A percentile compares a stretch with the other conserved stretches of the same genome.
Evolutionary conservation across 768 basidiomycete species (phyloP).

Genomic region (Calocybe cyanea): DNA sequence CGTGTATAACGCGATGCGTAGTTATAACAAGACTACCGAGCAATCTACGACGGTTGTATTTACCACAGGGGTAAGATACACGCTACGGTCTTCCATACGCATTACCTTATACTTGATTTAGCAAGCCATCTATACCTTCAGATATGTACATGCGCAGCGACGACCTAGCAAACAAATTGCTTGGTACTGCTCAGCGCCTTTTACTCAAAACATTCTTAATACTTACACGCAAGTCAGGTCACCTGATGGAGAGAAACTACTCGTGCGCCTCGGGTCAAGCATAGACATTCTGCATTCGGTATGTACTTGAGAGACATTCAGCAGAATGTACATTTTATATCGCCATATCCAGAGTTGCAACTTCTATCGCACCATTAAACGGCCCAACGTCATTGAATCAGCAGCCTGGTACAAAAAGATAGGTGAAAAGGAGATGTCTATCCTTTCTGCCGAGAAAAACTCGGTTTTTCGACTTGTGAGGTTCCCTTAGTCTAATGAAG

Average conservation of each 20-base stretch:
- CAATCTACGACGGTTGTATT: background rate
- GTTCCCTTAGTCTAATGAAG: background rate
- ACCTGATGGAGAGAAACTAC: background rate
- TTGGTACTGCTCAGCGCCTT: background rate
- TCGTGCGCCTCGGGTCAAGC: background rate
- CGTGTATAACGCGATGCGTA: background rate
- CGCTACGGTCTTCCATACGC: background rate
- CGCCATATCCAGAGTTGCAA: background rate
- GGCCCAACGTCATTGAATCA: slow-evolving; percentile 6
- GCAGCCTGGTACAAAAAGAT: background rate
- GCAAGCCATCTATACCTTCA: background rate
- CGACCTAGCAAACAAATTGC: background rate
- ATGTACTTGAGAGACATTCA: background rate
- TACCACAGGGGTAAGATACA: background rate
- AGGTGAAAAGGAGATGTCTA: background rate
- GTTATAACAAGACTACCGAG: background rate
- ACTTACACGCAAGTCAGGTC: background rate
- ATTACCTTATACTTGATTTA: background rate
- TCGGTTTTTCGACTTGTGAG: slow-evolving; percentile 7
- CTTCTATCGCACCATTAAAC: background rate
- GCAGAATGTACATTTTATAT: background rate
- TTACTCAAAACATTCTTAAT: background rate
- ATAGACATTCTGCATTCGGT: background rate
- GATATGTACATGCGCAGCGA: background rate
- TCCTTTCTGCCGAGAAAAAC: slow-evolving; percentile 5